Percentiles rank a stretch among this genome's conserved stretches.
Conservation (phyloP, 345 rosid genomes). For the Psidium friedrichsthalianum region DNA sequence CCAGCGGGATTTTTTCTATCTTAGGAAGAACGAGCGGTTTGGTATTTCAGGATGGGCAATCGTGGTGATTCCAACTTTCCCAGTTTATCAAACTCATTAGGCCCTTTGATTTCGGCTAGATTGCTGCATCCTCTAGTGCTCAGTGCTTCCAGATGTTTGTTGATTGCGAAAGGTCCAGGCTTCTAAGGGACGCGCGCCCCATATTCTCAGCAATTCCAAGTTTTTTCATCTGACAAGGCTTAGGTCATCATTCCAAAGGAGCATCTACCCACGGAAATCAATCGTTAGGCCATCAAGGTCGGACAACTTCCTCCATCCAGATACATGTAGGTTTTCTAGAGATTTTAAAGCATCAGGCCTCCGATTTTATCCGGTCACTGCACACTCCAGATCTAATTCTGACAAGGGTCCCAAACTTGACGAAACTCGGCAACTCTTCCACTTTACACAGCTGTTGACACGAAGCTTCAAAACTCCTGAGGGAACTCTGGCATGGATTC, state of each 20-base stretch:
- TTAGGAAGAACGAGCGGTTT: neutral
- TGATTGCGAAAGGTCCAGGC: accelerated
- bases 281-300: neutral
- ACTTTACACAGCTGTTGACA: neutral
- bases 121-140: neutral
- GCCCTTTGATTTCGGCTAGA: neutral
- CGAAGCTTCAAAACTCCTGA: neutral
- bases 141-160: neutral
- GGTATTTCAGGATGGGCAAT: neutral
- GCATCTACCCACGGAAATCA: neutral
- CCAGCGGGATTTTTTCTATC: too few species aligned
- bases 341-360: neutral
- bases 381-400: neutral
- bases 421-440: neutral
- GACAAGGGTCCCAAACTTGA: neutral
- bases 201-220: neutral
- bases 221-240: neutral
- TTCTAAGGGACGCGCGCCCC: neutral
- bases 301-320: neutral
- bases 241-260: neutral
- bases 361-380: neutral
- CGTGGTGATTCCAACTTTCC: neutral
- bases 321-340: neutral
- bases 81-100: neutral
- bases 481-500: neutral